A percentile compares a stretch with the other conserved stretches of the same genome.
phyloP scores from a whole-genome alignment of 352 stramenopile genomes.

The Pythium apleroticum region DNA sequence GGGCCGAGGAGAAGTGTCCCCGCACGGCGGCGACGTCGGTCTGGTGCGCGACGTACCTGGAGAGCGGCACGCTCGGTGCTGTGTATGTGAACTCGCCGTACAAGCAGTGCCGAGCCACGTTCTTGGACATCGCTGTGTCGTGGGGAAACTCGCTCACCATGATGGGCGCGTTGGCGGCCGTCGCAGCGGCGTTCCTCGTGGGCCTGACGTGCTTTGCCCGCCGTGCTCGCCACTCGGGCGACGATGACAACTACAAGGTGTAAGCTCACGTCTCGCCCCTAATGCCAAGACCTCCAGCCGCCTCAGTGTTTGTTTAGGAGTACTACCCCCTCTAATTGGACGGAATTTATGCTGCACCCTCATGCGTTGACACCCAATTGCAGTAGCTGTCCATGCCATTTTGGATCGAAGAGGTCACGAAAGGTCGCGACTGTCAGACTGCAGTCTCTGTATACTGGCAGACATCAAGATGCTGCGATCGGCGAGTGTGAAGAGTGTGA shows the following conservation, averaged over 20 bases:
- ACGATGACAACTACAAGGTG: conserved; percentile 23
- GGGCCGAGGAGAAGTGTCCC: conserved; percentile 66
- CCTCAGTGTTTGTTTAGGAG: not conserved
- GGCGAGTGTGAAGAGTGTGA: conserved; percentile 31
- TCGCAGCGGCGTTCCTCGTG: conserved; percentile 53
- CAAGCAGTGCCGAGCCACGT: conserved; percentile 64
- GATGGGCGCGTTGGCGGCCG: conserved; percentile 50
- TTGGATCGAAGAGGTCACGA: not conserved
- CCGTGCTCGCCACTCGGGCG: conserved; percentile 29
- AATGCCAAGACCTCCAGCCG: not conserved
- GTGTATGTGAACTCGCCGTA: conserved; percentile 73
- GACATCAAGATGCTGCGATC: conserved; percentile 32
- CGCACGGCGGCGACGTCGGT: conserved; percentile 42
- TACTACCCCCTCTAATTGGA: not conserved
- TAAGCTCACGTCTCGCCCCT: not conserved
- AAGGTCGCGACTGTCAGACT: conserved; percentile 17
- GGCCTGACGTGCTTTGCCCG: conserved; percentile 63
- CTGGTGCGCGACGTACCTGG: conserved; percentile 64
- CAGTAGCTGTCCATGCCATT: too few species aligned
- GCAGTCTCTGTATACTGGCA: not conserved
- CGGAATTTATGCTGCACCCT: not conserved
- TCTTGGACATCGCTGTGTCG: conserved; percentile 62
- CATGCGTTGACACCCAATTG: conserved; percentile 2
- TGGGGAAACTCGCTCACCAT: conserved; percentile 59
- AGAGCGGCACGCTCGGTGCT: conserved; percentile 39